These are phyloP conservation scores for Geranium brycei DNA, from an alignment of 345 rosid species.

Conservation along the genomic window DNA sequence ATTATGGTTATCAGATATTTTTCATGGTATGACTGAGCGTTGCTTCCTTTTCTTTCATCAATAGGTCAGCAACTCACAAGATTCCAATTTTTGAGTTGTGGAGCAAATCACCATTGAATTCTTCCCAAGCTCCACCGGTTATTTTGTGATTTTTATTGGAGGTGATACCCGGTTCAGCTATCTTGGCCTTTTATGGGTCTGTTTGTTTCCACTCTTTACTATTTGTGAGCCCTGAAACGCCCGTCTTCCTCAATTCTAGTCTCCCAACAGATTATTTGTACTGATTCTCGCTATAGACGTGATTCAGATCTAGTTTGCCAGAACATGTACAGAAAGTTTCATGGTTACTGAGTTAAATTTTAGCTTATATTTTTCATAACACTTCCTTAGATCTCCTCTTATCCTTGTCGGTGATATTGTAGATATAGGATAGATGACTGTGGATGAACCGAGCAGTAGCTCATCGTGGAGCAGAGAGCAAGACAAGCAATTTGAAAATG, in stretches of 20 bases:
- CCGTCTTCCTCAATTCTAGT: background rate
- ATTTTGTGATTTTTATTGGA: background rate
- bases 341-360: background rate
- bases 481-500: conserved; percentile 87
- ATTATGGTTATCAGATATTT: conserved; percentile 1
- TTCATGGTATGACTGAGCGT: background rate
- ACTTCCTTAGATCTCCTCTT: conserved; percentile 12
- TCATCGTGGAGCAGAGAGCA: conserved; percentile 77
- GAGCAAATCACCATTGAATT: conserved; percentile 31
- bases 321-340: background rate
- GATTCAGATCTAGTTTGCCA: background rate
- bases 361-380: conserved; percentile 9
- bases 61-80: conserved; percentile 42
- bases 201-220: background rate
- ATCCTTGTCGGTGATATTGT: conserved; percentile 13
- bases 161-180: background rate
- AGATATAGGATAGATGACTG: conserved; percentile 28
- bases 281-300: background rate
- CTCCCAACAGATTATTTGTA: background rate
- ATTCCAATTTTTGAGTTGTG: conserved; percentile 30
- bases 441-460: conserved; percentile 51
- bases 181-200: background rate
- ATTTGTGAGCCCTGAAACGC: background rate
- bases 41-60: conserved; percentile 14
- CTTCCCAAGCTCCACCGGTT: background rate